Percentiles rank a stretch among this genome's conserved stretches.
Conservation (phyloP, 1,284 basidiomycete species). For the Ustilago bromivora region DNA sequence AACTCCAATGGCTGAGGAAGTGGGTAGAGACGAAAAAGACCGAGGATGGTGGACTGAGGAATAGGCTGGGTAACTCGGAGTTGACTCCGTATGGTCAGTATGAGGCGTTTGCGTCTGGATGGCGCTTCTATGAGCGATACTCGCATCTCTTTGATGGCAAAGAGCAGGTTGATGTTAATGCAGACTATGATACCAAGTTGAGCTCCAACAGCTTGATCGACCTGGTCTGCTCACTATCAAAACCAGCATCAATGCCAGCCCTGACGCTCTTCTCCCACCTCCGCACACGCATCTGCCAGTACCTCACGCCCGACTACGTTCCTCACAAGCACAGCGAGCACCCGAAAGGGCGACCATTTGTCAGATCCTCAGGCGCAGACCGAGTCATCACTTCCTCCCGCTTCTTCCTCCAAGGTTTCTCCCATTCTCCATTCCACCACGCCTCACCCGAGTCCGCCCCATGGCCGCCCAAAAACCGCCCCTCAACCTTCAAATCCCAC, state of each 20-base stretch:
- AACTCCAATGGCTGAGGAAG: slow-evolving; percentile 36
- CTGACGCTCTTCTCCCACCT: slow-evolving; percentile 12
- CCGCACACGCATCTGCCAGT: slow-evolving; percentile 10
- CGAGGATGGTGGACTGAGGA: slow-evolving; percentile 42
- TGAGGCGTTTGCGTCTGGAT: slow-evolving; percentile 42
- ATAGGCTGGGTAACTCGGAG: slow-evolving; percentile 47
- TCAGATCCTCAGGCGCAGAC: slow-evolving; percentile 43
- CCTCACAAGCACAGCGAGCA: background rate
- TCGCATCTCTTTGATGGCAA: slow-evolving; percentile 27
- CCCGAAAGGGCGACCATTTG: slow-evolving; percentile 21
- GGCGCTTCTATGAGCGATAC: slow-evolving; percentile 43
- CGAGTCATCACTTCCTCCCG: slow-evolving; percentile 43
- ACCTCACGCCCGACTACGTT: background rate
- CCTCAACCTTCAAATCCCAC: slow-evolving; percentile 22
- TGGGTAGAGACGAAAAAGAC: slow-evolving; percentile 33
- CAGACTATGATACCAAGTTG: slow-evolving; percentile 16
- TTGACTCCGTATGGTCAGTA: slow-evolving; percentile 48
- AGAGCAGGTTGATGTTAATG: slow-evolving; percentile 30
- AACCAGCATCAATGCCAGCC: background rate
- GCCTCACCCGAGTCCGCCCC: slow-evolving; percentile 40
- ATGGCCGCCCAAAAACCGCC: slow-evolving; percentile 43
- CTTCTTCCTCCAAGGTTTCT: slow-evolving; percentile 49
- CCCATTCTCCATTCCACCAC: slow-evolving; percentile 33
- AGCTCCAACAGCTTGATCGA: background rate
- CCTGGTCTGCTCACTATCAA: background rate